phyloP scores from a whole-genome alignment of 371 early-diverging fungal genomes.

The Apophysomyces elegans region DNA sequence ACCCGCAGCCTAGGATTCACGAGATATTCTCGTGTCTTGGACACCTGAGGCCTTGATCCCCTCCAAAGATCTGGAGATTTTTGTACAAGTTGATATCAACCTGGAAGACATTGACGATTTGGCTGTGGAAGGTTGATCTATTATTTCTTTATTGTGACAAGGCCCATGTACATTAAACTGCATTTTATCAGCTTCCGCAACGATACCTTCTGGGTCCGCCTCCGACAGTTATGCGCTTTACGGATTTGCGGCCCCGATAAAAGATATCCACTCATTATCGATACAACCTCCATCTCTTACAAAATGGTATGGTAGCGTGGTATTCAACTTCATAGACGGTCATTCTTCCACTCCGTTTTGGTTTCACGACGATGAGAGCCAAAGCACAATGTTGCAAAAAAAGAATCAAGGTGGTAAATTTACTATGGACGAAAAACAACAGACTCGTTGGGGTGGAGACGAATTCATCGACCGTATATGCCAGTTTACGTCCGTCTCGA shows the following conservation, averaged over 20 bases:
- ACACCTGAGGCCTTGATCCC: slow-evolving; percentile 47
- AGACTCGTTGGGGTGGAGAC: slow-evolving; percentile 53
- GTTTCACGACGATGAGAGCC: slow-evolving; percentile 60
- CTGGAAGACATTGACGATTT: slow-evolving; percentile 30
- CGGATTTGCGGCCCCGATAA: slow-evolving; percentile 34
- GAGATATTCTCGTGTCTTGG: slow-evolving; percentile 48
- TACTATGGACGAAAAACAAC: slow-evolving; percentile 19
- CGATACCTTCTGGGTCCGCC: slow-evolving; percentile 25
- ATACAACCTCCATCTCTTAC: slow-evolving; percentile 48
- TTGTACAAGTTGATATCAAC: slow-evolving; percentile 43
- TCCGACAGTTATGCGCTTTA: slow-evolving; percentile 33
- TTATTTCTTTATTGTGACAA: neutral
- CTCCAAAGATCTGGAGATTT: slow-evolving; percentile 43
- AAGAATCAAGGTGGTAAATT: slow-evolving; percentile 47
- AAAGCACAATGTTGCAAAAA: slow-evolving; percentile 50
- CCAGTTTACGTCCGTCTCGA: slow-evolving; percentile 26
- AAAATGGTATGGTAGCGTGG: slow-evolving; percentile 49
- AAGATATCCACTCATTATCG: slow-evolving; percentile 39
- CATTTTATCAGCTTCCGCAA: slow-evolving; percentile 2
- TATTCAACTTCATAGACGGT: slow-evolving; percentile 48
- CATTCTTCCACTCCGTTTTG: slow-evolving; percentile 43
- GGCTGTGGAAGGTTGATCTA: slow-evolving; percentile 19
- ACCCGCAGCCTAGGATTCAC: slow-evolving; percentile 26
- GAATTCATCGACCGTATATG: slow-evolving; percentile 46
- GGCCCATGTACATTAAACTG: neutral